Percentiles rank a stretch among this genome's conserved stretches.
Evolutionary conservation across 108 stramenopile species (phyloP).

Genomic region (Cyclotella choctawhatcheeana): DNA sequence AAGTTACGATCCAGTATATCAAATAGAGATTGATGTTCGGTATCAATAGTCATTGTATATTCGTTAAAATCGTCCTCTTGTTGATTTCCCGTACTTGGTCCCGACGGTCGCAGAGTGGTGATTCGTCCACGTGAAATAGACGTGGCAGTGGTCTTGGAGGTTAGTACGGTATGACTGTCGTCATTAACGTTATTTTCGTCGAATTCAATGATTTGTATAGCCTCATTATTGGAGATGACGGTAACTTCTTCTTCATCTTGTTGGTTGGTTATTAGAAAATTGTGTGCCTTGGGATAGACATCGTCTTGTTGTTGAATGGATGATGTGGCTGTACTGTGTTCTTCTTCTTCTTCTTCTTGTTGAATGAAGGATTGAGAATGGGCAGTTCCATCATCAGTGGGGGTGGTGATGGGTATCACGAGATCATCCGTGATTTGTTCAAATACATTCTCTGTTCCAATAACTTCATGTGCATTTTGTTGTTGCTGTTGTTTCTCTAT

Average conservation of each 20-base stretch:
- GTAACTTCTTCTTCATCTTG: background rate
- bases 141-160: conserved; percentile 27
- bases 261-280: conserved; percentile 11
- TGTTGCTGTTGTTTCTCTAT: too few relatives aligned
- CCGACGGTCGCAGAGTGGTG: conserved; percentile 18
- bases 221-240: conserved; percentile 10
- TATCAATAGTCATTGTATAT: too few relatives aligned
- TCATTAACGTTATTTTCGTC: conserved; percentile 20
- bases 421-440: conserved; percentile 11
- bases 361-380: too few relatives aligned
- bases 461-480: too few relatives aligned
- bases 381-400: background rate
- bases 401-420: background rate
- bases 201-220: conserved; percentile 45
- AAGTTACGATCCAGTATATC: conserved; percentile 59
- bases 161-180: conserved; percentile 21
- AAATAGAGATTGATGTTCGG: conserved; percentile 50
- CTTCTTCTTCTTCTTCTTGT: background rate
- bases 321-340: background rate
- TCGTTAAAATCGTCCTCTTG: too few relatives aligned
- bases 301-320: background rate
- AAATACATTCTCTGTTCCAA: too few relatives aligned
- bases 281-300: conserved; percentile 18
- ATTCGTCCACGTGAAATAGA: background rate
- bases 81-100: conserved; percentile 10